Conservation (phyloP, 225 moss, liverwort and hornwort species). For the Lunularia cruciata region DNA sequence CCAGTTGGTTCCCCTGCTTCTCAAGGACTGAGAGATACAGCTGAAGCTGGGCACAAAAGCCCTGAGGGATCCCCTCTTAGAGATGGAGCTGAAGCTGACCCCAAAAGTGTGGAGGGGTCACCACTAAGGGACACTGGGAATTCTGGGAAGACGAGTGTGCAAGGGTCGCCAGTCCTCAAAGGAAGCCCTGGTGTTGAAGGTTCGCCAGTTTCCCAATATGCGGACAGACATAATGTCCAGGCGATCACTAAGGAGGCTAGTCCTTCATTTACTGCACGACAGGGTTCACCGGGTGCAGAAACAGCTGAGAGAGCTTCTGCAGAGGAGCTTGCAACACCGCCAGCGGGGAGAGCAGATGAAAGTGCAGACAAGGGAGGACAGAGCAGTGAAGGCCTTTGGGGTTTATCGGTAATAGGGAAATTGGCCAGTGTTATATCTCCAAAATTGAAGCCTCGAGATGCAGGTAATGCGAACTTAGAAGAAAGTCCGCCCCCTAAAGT, state of each 20-base stretch:
- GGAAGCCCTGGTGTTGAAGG: background rate
- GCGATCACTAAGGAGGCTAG: background rate
- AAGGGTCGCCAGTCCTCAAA: conserved; percentile 8
- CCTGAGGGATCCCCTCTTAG: conserved; percentile 32
- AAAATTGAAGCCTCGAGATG: conserved; percentile 50
- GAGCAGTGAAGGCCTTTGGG: conserved; percentile 53
- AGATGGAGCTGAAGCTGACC: conserved; percentile 23
- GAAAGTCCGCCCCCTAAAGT: conserved; percentile 29
- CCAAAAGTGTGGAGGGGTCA: conserved; percentile 29
- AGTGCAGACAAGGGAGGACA: conserved; percentile 37
- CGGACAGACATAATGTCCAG: background rate
- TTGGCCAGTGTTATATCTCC: conserved; percentile 82
- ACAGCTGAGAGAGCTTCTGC: conserved; percentile 17
- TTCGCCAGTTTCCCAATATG: conserved; percentile 3
- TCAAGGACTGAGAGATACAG: conserved; percentile 25
- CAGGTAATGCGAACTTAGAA: conserved; percentile 26
- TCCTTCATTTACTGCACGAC: conserved; percentile 1
- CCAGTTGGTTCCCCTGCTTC: conserved; percentile 30
- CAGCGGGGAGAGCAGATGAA: conserved; percentile 20
- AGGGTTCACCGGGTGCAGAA: conserved; percentile 20
- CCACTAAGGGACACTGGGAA: conserved; percentile 13
- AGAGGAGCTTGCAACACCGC: conserved; percentile 17
- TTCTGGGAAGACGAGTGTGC: background rate
- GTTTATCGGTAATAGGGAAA: conserved; percentile 69
- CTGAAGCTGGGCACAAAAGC: conserved; percentile 24